Base-by-base conservation (phyloP, 2,329 filamentous ascomycete species). In the Talaromyces verruculosus region DNA sequence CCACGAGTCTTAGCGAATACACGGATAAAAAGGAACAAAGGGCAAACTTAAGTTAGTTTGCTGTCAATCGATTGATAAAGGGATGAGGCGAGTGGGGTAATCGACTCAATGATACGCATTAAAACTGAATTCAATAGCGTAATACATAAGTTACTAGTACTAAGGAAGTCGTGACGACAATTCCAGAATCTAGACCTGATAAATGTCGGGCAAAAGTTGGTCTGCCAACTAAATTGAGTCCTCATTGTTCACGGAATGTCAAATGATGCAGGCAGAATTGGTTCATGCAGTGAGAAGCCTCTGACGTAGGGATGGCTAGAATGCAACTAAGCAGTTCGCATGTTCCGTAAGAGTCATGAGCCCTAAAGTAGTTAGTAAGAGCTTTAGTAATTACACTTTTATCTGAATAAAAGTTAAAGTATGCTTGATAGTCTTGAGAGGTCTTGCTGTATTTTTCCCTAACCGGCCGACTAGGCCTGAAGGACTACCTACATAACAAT, bases 281-380 rank as follows among this genome's bases (percentile, higher is more conserved):
- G 55, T 59, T 59, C 35, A 59, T 59, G 55, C 55, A 59, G 22
- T 10, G 7, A n/a, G 37, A 25, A 59, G 37, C 57, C 35, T 59
- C 35, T 59, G 57, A 59, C 57, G 57, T 30, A 39, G 57, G n/a
- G 22, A 28, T 33, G 28, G 28, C 17, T 4, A 17, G 22, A 33
- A 51, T 51, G 47, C 49, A 30, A 53, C 15, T 33, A 25, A 49
- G 45, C 19, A 49, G 45, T 49, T 28, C 13, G 19, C 45, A 49
- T 49, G 25, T 25, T n/a, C 45, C 8, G 11, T 13, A 15, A 5
- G 30, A 33, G 30, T 33, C 30, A 33, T 33, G 19, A 49, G n/a
- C 19, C 43, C n/a, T 22, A 22, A 6, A 47, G 22, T 49, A 25
- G 22, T 49, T 7, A 49, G 45, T 49, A 13, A 49, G 45, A 49